A percentile compares a stretch with the other conserved stretches of the same genome.
phyloP scores from a whole-genome alignment of 2,329 filamentous ascomycete genomes.

The Apiospora phragmitis region DNA sequence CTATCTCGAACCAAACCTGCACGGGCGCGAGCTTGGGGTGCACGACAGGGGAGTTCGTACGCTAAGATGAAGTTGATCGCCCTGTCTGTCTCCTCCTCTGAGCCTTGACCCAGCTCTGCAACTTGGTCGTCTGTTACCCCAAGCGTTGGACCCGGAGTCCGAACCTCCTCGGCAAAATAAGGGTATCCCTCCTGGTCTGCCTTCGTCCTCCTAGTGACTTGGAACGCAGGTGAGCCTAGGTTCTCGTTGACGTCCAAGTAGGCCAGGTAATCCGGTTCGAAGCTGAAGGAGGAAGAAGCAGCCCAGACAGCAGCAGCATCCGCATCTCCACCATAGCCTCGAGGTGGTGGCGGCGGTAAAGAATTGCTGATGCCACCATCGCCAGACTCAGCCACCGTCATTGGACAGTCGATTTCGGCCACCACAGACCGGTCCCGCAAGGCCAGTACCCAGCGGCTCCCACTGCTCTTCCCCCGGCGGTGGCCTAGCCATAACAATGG shows the following conservation, averaged over 20 bases:
- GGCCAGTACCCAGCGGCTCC: neutral
- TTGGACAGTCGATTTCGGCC: neutral
- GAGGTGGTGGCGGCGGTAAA: neutral
- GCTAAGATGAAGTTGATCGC: conserved; percentile 56
- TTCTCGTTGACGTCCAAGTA: conserved; percentile 20
- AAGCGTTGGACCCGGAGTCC: neutral
- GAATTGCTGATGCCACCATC: neutral
- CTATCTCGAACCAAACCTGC: conserved; percentile 57
- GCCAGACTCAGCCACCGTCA: neutral
- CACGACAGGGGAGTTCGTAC: conserved; percentile 33
- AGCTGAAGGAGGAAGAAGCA: too few relatives aligned
- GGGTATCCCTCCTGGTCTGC: neutral
- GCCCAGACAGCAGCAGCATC: neutral
- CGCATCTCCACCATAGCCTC: neutral
- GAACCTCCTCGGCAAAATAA: neutral
- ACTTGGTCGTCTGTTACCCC: neutral
- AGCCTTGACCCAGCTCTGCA: neutral
- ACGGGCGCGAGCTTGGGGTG: conserved; percentile 45
- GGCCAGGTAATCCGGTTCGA: neutral
- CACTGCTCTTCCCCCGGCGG: neutral
- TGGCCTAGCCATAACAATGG: conserved; percentile 11
- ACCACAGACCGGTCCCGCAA: neutral
- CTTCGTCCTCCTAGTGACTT: conserved; percentile 32
- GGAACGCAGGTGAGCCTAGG: conserved; percentile 44
- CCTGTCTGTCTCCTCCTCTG: conserved; percentile 39